A percentile compares a stretch with the other conserved stretches of the same genome.
These are phyloP conservation scores for Hymenoscyphus salicellus DNA, from an alignment of 2,329 filamentous ascomycete genomes.

Conservation along the genomic window DNA sequence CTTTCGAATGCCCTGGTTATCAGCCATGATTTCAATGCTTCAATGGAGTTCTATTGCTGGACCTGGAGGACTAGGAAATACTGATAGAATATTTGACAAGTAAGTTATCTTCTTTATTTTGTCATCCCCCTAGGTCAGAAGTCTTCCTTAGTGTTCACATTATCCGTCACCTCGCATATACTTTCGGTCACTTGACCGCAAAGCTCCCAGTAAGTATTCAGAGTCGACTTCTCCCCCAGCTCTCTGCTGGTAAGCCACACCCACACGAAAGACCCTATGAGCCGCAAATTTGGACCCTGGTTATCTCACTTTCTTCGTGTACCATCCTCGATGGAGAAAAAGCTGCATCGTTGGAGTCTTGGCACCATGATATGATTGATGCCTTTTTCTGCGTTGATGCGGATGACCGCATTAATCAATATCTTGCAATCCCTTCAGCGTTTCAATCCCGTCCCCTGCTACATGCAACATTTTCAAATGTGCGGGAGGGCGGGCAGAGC, in stretches of 20 bases:
- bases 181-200: conserved; percentile 58
- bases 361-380: conserved; percentile 17
- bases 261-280: neutral
- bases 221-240: conserved; percentile 21
- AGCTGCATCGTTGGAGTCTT: conserved; percentile 6
- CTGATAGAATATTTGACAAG: conserved; percentile 83
- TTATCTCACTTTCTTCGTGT: neutral
- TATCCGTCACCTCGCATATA: conserved; percentile 48
- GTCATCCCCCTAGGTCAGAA: conserved; percentile 18
- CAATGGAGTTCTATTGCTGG: conserved; percentile 72
- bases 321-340: neutral
- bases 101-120: conserved; percentile 44
- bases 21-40: conserved; percentile 68
- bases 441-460: conserved; percentile 28
- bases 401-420: conserved; percentile 22
- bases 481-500: conserved; percentile 22
- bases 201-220: conserved; percentile 30
- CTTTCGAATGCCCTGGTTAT: conserved; percentile 86
- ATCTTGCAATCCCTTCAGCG: conserved; percentile 17
- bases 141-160: conserved; percentile 16
- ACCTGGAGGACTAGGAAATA: conserved; percentile 70
- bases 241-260: conserved; percentile 15
- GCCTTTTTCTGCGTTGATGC: neutral
- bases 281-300: neutral
- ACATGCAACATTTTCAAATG: conserved; percentile 9